phyloP scores from a whole-genome alignment of 176 grass and related monocot species.

The Ensete glaucum region DNA sequence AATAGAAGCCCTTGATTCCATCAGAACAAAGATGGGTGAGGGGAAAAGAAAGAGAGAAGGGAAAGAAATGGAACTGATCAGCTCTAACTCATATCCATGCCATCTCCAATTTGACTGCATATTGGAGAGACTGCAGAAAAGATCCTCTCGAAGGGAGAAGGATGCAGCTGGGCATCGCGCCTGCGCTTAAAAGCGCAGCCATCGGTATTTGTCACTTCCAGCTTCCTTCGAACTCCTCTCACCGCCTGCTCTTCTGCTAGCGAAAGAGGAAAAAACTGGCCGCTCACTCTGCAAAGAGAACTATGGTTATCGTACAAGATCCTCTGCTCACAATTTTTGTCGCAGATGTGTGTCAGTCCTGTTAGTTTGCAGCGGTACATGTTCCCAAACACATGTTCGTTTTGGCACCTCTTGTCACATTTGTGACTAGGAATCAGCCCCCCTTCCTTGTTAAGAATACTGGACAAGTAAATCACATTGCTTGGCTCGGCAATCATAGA shows the following conservation, averaged over 20 bases:
- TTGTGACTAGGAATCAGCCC: conserved; percentile 75
- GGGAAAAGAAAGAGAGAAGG: conserved; percentile 22
- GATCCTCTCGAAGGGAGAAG: conserved; percentile 86
- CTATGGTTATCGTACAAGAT: conserved; percentile 96
- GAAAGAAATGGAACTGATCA: conserved; percentile 51
- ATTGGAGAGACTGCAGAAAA: conserved; percentile 61
- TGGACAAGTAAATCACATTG: conserved; percentile 96
- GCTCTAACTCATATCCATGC: conserved; percentile 98
- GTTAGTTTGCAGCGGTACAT: conserved; percentile 96
- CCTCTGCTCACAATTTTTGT: conserved; percentile 96
- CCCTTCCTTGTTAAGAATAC: conserved; percentile 80
- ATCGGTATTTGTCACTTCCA: conserved; percentile 63
- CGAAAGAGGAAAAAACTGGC: conserved; percentile 79
- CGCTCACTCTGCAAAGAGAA: conserved; percentile 89
- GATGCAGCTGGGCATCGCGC: conserved; percentile 57
- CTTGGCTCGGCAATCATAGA: conserved; percentile 90
- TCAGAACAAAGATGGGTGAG: conserved; percentile 33
- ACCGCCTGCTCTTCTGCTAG: conserved; percentile 69
- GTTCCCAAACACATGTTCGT: conserved; percentile 88
- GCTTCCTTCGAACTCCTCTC: conserved; percentile 90
- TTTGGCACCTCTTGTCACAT: conserved; percentile 92
- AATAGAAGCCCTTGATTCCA: conserved; percentile 38
- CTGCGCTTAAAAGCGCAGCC: conserved; percentile 83
- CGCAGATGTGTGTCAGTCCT: conserved; percentile 75
- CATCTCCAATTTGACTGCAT: conserved; percentile 76